These are phyloP conservation scores for Pyricularia pennisetigena DNA, from an alignment of 2,329 filamentous ascomycete genomes.

Conservation along the genomic window DNA sequence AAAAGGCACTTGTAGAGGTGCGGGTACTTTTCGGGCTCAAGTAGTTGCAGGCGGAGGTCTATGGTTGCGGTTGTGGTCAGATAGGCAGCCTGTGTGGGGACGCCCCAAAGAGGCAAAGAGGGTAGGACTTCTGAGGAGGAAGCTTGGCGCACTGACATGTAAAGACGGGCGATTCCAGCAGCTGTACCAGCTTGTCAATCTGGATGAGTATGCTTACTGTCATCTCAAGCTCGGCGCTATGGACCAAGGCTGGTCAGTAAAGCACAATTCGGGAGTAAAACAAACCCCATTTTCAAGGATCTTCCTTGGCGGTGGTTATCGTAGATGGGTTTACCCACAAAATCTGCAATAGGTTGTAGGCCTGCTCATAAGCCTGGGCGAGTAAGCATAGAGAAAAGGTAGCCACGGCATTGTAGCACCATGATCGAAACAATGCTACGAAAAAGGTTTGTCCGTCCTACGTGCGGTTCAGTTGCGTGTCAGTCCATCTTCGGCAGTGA, in stretches of 20 bases:
- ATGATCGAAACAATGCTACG: slow-evolving; percentile 85
- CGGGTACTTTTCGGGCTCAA: slow-evolving; percentile 91
- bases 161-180: slow-evolving; percentile 94
- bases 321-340: slow-evolving; percentile 51
- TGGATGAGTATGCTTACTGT: slow-evolving; percentile 98
- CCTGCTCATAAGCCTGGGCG: slow-evolving; percentile 95
- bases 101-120: not conserved
- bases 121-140: not conserved
- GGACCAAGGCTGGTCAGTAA: not conserved
- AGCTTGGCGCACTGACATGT: slow-evolving; percentile 59
- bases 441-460: slow-evolving; percentile 94
- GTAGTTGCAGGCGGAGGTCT: slow-evolving; percentile 89
- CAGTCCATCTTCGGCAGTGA: slow-evolving; percentile 5
- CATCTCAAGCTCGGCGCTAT: slow-evolving; percentile 91
- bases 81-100: not conserved
- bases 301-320: not conserved
- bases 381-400: slow-evolving; percentile 94
- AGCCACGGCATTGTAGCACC: slow-evolving; percentile 97
- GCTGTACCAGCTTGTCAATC: slow-evolving; percentile 94
- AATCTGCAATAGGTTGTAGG: slow-evolving; percentile 89
- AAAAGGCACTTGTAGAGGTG: slow-evolving; percentile 97
- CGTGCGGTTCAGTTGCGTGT: slow-evolving; percentile 7
- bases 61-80: slow-evolving; percentile 6
- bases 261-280: not conserved
- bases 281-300: not conserved